Evolutionary conservation across 2,329 filamentous ascomycete genomes (phyloP), one percentile per base, ranked within the genome.

Genomic region (Aureobasidium sp.): DNA sequence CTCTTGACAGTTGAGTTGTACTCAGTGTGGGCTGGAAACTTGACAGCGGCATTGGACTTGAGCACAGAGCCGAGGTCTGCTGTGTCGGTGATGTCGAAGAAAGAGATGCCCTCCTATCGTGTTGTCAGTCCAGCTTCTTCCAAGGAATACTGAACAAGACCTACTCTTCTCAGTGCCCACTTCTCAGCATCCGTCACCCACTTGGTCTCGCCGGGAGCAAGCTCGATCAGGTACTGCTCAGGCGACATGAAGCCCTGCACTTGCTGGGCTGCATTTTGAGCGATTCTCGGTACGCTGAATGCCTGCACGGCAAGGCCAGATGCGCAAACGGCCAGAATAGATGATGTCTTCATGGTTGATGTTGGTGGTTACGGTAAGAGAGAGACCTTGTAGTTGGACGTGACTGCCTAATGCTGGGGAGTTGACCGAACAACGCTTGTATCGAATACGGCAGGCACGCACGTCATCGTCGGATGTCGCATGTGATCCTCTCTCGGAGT

Each of bases 161-260:
- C 63, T 82, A 95, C 92, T 68, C 91, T 82, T 71, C 89, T 87
- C 66, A 97, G 78, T 74, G 87, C 86, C 92, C 93, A 97, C 77
- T 97, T 99, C 78, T 97, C 87, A 39, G 96, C 90, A 70, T 97
- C 93, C 0, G 90, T 95, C 36, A 97, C 87, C 89, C 90, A 94
- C 80, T 83, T 80, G 27, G 87, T 92, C 72, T 93, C 82, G 62
- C 89, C 91, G 3, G 91, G 91, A n/a, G 84, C 83, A 29, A 94
- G 81, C 78, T 97, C 92, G 66, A 99, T 86, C 51, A 96, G 81
- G 74, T 83, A 94, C 68, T 81, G 80, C 69, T 87, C 83, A 27
- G 67, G 63, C 47, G 65, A 63, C 26, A 66, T 64, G 24, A 72
- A 66, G 37, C 66, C 63, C 63, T 74, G 70, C 20, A 62, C 55